phyloP scores from a whole-genome alignment of 2,329 filamentous ascomycete genomes.

The Aspergillus bombycis region DNA sequence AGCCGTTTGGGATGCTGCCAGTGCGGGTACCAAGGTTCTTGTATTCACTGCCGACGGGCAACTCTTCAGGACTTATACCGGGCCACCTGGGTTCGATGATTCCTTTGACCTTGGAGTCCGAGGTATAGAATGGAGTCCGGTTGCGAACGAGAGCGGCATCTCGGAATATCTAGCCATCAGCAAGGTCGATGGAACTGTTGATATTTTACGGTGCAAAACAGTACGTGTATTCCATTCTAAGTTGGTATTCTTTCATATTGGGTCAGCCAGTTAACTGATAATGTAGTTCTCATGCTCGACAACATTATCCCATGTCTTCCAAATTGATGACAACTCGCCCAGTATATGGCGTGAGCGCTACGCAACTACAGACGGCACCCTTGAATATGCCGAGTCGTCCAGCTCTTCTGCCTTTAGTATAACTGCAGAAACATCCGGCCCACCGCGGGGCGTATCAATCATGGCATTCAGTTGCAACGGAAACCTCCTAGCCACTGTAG shows the following conservation, averaged over 20 bases:
- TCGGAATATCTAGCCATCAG: constrained; percentile 53
- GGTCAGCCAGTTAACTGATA: constrained; percentile 13
- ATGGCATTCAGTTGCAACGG: constrained; percentile 46
- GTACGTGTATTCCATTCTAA: constrained; percentile 27
- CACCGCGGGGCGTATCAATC: constrained; percentile 39
- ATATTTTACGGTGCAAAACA: constrained; percentile 50
- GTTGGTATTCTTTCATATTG: not conserved
- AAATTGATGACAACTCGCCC: constrained; percentile 33
- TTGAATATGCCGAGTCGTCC: constrained; percentile 43
- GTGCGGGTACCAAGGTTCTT: constrained; percentile 53
- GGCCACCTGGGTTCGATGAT: constrained; percentile 38
- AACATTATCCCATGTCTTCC: constrained; percentile 39
- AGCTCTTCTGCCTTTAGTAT: constrained; percentile 40
- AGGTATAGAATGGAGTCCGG: constrained; percentile 57
- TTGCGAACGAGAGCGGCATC: constrained; percentile 19
- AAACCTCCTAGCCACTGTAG: constrained; percentile 41
- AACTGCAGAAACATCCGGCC: constrained; percentile 32
- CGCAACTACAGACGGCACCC: constrained; percentile 30
- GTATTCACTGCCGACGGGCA: constrained; percentile 64
- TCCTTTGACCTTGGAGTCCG: constrained; percentile 54
- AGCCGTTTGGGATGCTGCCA: constrained; percentile 59
- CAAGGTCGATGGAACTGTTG: constrained; percentile 54
- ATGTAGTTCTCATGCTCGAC: constrained; percentile 37
- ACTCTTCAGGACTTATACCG: constrained; percentile 57
- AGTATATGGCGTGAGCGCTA: constrained; percentile 40